A percentile compares a stretch with the other conserved stretches of the same genome.
Conservation (phyloP, 208 protist genomes). For the Acanthamoeba triangularis region DNA sequence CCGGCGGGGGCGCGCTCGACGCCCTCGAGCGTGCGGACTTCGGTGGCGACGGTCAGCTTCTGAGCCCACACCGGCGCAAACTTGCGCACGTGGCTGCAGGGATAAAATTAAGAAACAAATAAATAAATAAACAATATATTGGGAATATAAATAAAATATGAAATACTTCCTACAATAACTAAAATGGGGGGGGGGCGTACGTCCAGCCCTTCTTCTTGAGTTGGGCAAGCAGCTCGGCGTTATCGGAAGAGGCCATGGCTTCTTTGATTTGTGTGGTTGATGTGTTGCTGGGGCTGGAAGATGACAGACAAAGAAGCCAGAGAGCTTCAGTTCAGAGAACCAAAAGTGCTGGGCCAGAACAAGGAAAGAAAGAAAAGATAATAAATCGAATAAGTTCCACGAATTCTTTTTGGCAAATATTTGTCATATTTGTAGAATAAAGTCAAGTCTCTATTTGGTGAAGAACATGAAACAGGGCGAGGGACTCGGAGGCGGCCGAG, state of each 20-base stretch:
- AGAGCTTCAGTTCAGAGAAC: no score
- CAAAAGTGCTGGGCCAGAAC: no score
- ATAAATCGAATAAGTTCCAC: no score
- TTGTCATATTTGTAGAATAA: no score
- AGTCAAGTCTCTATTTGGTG: no score
- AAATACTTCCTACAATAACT: not conserved
- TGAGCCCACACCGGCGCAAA: constrained; percentile 16
- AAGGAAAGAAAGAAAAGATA: no score
- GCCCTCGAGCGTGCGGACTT: not conserved
- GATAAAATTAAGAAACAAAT: not conserved
- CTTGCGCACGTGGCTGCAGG: constrained; percentile 4
- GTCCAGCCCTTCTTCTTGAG: not conserved
- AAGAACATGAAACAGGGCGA: no score
- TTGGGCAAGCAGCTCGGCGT: not conserved
- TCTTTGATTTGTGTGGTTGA: not conserved
- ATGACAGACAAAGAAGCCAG: not conserved
- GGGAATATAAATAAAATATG: no score
- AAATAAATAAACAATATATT: not conserved
- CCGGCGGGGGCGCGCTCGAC: not conserved
- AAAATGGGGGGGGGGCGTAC: not conserved
- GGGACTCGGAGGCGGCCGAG: constrained; percentile 69
- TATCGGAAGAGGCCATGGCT: not conserved
- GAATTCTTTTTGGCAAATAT: no score
- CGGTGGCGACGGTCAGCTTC: constrained; percentile 1
- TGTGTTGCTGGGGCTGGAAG: not conserved